Evolutionary conservation across 495 filamentous ascomycete species (phyloP).

Genomic region (Penicillium silybi): DNA sequence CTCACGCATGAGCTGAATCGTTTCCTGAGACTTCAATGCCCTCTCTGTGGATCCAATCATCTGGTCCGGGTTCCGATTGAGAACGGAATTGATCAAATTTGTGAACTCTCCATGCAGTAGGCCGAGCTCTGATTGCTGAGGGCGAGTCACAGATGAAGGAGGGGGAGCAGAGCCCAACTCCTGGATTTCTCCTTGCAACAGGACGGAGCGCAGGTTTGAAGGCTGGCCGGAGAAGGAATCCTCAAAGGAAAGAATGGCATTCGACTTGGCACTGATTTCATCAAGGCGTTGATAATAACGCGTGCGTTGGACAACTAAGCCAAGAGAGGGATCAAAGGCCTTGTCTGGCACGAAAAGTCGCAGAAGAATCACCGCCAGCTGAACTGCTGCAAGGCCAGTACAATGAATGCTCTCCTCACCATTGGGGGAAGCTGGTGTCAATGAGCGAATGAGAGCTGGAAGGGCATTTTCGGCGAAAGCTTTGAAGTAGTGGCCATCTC

Average conservation of each 20-base stretch:
- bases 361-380: conserved; percentile 48
- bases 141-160: conserved; percentile 68
- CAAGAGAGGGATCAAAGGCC: conserved; percentile 80
- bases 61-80: conserved; percentile 51
- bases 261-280: conserved; percentile 52
- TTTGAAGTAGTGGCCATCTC: conserved; percentile 34
- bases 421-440: conserved; percentile 12
- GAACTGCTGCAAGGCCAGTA: conserved; percentile 33
- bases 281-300: conserved; percentile 54
- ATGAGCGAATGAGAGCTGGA: conserved; percentile 28
- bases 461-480: conserved; percentile 28
- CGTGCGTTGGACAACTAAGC: conserved; percentile 65
- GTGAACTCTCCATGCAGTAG: conserved; percentile 78
- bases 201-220: conserved; percentile 56
- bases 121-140: conserved; percentile 58
- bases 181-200: conserved; percentile 55
- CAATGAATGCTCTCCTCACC: conserved; percentile 15
- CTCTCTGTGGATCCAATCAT: conserved; percentile 23
- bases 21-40: conserved; percentile 21
- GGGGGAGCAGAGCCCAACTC: conserved; percentile 59
- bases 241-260: conserved; percentile 63
- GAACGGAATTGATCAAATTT: conserved; percentile 64
- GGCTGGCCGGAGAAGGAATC: conserved; percentile 61
- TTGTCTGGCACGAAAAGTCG: conserved; percentile 81
- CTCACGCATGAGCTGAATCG: conserved; percentile 55